phyloP scores from a whole-genome alignment of 768 basidiomycete genomes.

The Hygrophoropsis aurantiaca region DNA sequence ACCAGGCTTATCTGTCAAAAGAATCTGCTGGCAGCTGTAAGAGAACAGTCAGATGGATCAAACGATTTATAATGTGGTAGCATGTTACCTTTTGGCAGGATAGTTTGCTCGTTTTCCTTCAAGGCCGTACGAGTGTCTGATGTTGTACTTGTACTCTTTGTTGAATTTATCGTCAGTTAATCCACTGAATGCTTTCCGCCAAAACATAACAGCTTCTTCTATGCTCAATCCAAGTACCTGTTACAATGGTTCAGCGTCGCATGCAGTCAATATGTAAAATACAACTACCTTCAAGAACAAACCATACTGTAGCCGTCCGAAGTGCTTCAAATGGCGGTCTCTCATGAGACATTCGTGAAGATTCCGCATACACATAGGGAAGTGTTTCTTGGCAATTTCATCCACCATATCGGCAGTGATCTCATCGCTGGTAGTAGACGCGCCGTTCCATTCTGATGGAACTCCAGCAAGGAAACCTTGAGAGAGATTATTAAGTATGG shows the following conservation, averaged over 20 bases:
- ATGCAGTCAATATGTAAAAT: not conserved
- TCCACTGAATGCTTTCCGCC: slow-evolving; percentile 80
- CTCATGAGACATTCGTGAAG: slow-evolving; percentile 76
- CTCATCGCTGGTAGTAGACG: slow-evolving; percentile 54
- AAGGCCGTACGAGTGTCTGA: slow-evolving; percentile 90
- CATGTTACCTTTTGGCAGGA: slow-evolving; percentile 77
- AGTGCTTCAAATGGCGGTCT: slow-evolving; percentile 90
- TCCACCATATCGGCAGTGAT: slow-evolving; percentile 96
- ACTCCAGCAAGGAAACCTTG: slow-evolving; percentile 93
- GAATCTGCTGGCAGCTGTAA: slow-evolving; percentile 84
- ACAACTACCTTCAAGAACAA: slow-evolving; percentile 90
- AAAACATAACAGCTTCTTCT: slow-evolving; percentile 92
- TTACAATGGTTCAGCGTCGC: not conserved
- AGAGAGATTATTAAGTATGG: slow-evolving; percentile 88
- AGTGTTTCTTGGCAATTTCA: slow-evolving; percentile 81
- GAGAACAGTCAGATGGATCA: slow-evolving; percentile 2
- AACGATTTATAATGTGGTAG: not conserved
- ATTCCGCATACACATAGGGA: slow-evolving; percentile 94
- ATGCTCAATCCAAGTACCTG: slow-evolving; percentile 91
- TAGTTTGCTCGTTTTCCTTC: slow-evolving; percentile 96
- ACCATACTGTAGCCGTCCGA: slow-evolving; percentile 86
- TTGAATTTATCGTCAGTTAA: slow-evolving; percentile 95
- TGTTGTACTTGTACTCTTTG: slow-evolving; percentile 97
- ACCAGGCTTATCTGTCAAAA: slow-evolving; percentile 66
- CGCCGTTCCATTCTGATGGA: slow-evolving; percentile 73